Conservation (phyloP, 1,139 yeast species). For the Hansenula sp. region DNA sequence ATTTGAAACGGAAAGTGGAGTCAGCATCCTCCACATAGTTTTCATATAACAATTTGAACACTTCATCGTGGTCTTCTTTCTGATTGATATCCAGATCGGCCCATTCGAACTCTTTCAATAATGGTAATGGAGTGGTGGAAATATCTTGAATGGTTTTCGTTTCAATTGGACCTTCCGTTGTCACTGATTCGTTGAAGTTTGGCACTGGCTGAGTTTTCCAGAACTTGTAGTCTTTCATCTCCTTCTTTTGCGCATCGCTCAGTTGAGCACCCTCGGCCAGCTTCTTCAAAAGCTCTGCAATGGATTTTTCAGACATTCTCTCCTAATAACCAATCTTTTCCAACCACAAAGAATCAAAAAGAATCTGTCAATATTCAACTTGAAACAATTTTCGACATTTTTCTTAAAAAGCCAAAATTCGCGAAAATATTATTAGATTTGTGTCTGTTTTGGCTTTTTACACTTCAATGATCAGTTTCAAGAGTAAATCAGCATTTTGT, state of each 20-base stretch:
- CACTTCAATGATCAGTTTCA: too few species aligned
- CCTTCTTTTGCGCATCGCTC: conserved; percentile 55
- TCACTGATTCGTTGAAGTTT: conserved; percentile 61
- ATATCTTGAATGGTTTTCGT: conserved; percentile 68
- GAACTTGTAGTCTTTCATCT: conserved; percentile 89
- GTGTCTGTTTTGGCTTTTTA: too few species aligned
- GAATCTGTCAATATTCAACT: too few species aligned
- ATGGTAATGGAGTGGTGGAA: conserved; percentile 63
- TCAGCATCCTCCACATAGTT: conserved; percentile 95
- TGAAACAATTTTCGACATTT: not conserved
- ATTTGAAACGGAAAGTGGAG: conserved; percentile 87
- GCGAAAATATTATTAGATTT: too few species aligned
- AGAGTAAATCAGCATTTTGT: too few species aligned
- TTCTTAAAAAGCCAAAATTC: not conserved
- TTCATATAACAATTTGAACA: conserved; percentile 75
- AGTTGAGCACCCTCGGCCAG: conserved; percentile 47
- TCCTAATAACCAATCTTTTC: not conserved
- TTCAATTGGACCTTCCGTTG: conserved; percentile 83
- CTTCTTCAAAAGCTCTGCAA: conserved; percentile 40
- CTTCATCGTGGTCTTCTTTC: conserved; percentile 59
- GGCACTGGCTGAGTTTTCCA: conserved; percentile 99
- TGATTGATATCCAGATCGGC: conserved; percentile 66
- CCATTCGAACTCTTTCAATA: conserved; percentile 87
- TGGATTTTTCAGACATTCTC: conserved; percentile 16
- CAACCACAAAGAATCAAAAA: too few species aligned